A percentile compares a stretch with the other conserved stretches of the same genome.
Conservation (phyloP, 306 rosid species). For the Dalbergia cultrata region DNA sequence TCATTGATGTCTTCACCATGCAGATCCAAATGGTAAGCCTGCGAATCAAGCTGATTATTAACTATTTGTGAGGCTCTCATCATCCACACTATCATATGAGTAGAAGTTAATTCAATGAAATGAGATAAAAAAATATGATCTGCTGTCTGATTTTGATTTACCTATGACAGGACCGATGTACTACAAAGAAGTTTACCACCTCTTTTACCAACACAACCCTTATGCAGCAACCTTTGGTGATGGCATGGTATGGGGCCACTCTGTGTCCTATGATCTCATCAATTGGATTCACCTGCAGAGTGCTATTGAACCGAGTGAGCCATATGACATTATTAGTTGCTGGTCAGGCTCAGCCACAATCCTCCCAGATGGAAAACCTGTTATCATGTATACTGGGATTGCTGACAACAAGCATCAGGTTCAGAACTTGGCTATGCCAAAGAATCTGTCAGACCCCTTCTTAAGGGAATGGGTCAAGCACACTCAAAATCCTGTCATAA, state of each 20-base stretch:
- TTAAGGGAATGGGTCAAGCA: slow-evolving; percentile 58
- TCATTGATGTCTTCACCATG: slow-evolving; percentile 25
- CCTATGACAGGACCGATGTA: slow-evolving; percentile 57
- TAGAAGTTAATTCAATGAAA: not conserved
- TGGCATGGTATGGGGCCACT: slow-evolving; percentile 59
- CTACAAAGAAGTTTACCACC: slow-evolving; percentile 59
- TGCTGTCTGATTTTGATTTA: not conserved
- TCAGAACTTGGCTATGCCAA: slow-evolving; percentile 58
- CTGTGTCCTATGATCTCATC: slow-evolving; percentile 58
- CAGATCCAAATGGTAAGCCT: slow-evolving; percentile 56
- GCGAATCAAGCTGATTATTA: not conserved
- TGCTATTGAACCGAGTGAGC: slow-evolving; percentile 54
- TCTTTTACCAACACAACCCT: slow-evolving; percentile 62
- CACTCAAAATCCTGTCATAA: slow-evolving; percentile 51
- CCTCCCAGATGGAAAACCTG: slow-evolving; percentile 49
- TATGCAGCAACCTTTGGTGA: slow-evolving; percentile 54
- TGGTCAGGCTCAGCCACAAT: slow-evolving; percentile 66
- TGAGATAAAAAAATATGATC: not conserved
- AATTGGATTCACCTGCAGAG: slow-evolving; percentile 58
- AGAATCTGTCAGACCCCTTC: slow-evolving; percentile 57
- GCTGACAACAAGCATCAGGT: slow-evolving; percentile 45
- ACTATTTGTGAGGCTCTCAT: no score
- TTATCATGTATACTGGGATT: slow-evolving; percentile 56
- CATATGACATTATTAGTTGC: slow-evolving; percentile 57
- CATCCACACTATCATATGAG: no score